A percentile compares a stretch with the other conserved stretches of the same genome.
Conservation (phyloP, 192 early-diverging fungal genomes). For the Dissophora globulifera region DNA sequence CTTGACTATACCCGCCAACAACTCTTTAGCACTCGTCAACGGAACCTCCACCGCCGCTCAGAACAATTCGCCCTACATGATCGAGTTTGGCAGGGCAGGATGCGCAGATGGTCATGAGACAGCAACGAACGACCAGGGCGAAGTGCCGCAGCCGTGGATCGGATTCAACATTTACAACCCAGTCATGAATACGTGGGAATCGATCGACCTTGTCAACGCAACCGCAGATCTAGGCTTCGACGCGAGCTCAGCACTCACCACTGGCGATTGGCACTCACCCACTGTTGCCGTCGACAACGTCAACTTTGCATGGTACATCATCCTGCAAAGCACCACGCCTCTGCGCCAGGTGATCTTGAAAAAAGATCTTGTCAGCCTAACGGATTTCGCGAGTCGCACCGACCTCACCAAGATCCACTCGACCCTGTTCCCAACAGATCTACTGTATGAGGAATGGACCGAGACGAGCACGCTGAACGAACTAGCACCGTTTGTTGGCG, state of each 20-base stretch:
- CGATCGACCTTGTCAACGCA: slow-evolving; percentile 25
- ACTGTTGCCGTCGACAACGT: slow-evolving; percentile 30
- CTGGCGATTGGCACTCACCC: slow-evolving; percentile 30
- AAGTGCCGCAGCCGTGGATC: slow-evolving; percentile 22
- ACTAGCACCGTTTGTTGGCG: slow-evolving; percentile 38
- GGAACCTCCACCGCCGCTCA: slow-evolving; percentile 15
- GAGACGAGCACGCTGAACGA: slow-evolving; percentile 25
- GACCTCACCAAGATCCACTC: slow-evolving; percentile 29
- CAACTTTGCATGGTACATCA: slow-evolving; percentile 40
- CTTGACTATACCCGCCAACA: slow-evolving; percentile 29
- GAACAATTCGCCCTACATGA: slow-evolving; percentile 40
- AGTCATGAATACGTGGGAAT: slow-evolving; percentile 41
- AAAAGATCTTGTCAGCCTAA: slow-evolving; percentile 24
- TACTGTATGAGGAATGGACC: slow-evolving; percentile 35
- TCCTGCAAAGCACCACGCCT: slow-evolving; percentile 37
- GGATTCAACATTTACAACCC: slow-evolving; percentile 48
- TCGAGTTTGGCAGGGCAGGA: slow-evolving; percentile 44
- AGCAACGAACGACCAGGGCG: neutral
- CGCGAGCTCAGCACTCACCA: neutral
- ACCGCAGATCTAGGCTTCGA: slow-evolving; percentile 28
- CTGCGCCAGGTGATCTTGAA: slow-evolving; percentile 41
- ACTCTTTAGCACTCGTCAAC: slow-evolving; percentile 11
- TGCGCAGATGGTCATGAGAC: slow-evolving; percentile 21
- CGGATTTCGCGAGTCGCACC: slow-evolving; percentile 18
- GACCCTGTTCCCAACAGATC: slow-evolving; percentile 24